These are phyloP conservation scores for Ceratocystis huliohia DNA, from an alignment of 2,329 filamentous ascomycete genomes.

Conservation along the genomic window DNA sequence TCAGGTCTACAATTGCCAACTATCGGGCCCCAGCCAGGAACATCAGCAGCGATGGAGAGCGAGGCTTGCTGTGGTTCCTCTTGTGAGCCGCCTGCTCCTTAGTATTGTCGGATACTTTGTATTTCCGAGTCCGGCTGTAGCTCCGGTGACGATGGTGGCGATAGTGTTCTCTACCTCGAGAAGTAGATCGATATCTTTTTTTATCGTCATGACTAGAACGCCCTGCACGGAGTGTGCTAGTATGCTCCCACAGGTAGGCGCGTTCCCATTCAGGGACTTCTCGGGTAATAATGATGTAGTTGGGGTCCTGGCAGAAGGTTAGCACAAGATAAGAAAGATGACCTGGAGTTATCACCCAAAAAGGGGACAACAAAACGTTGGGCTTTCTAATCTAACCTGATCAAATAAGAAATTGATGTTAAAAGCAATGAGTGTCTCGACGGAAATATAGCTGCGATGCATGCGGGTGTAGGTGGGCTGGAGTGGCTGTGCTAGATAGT, in stretches of 20 bases:
- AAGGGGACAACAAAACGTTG: not conserved
- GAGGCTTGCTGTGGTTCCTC: conserved; percentile 44
- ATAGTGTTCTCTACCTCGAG: conserved; percentile 31
- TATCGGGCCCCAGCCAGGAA: conserved; percentile 42
- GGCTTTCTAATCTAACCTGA: conserved; percentile 37
- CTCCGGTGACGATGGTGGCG: conserved; percentile 33
- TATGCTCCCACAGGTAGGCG: conserved; percentile 60
- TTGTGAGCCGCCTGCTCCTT: conserved; percentile 46
- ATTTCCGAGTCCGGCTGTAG: conserved; percentile 14
- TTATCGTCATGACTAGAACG: conserved; percentile 26
- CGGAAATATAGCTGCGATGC: conserved; percentile 47
- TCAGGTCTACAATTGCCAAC: not conserved
- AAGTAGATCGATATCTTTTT: not conserved
- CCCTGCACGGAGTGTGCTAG: conserved; percentile 48
- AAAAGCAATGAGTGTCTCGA: conserved; percentile 46
- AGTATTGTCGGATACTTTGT: not conserved
- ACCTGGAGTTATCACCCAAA: too few relatives aligned
- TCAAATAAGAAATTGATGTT: conserved; percentile 47
- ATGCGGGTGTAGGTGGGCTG: conserved; percentile 52
- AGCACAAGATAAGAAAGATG: too few relatives aligned
- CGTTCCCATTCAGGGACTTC: conserved; percentile 62
- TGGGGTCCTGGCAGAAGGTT: conserved; percentile 39
- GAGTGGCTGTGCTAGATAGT: not conserved
- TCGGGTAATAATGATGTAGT: conserved; percentile 59
- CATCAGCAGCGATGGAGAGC: conserved; percentile 44